Evolutionary conservation across 305 asterid genomes (phyloP), one percentile per base, ranked within the genome.

Genomic region (Ilex paraguariensis): DNA sequence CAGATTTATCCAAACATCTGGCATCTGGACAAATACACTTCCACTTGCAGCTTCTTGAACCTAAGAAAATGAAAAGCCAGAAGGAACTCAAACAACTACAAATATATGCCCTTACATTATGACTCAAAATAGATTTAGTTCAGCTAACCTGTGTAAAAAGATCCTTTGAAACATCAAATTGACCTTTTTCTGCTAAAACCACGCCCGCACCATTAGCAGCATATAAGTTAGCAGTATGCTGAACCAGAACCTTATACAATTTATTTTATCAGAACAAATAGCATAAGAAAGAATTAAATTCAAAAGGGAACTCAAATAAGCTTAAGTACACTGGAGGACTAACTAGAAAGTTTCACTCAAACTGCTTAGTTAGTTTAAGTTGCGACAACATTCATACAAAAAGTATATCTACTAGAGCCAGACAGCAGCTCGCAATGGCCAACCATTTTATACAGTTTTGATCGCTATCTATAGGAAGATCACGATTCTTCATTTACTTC

Each of bases 11-110:
- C 99, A 93, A 71, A 93, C 96, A 78, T 90, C 99, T 40, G 99
- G 97, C 95, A 90, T 90, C 71, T 90, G 96, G 66, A 84, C 88
- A 72, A 86, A 82, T 59, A 73, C 77, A 77, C 85, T 79, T 81
- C 97, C 97, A 80, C 99, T 90, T 56, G 97, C 99, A 81, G 96
- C 99, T 79, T 93, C 99, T 86, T 93, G 99, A 66, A 93, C 96
- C 99, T 93, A 65, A 66, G 73, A 58, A 66, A 70, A 77, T 70
- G 66, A 46, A 62, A 64, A 56, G 21, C 54, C 64, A 39, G 46
- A 64, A 64, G 58, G 64, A 30, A 52, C 67, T 59, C 57, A 56
- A 64, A 48, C 64, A 67, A 60, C 64, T 33, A 57, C 31, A 59
- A 36, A 59, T 17, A 53, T 73, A 61, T 64, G 6, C 56, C 60